Percentiles rank a stretch among this genome's conserved stretches.
Evolutionary conservation across 2,329 filamentous ascomycete species (phyloP).

Genomic region (Teratosphaeria zuluensis): DNA sequence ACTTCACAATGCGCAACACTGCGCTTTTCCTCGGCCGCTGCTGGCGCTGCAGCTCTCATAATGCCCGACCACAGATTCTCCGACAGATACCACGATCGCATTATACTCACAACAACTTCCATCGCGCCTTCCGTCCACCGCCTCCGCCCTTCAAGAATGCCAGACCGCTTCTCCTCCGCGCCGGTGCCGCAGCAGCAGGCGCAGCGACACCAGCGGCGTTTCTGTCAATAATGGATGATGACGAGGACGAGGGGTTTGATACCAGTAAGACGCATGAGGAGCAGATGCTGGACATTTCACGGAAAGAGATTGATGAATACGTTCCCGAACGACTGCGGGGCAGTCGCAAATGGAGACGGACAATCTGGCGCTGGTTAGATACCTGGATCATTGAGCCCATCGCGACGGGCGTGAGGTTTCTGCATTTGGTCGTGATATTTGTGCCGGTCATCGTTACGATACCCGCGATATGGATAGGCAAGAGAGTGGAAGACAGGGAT

Average conservation of each 20-base stretch:
- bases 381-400: slow-evolving; percentile 70
- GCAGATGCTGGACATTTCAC: slow-evolving; percentile 77
- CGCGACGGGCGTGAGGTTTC: slow-evolving; percentile 75
- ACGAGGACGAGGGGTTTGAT: slow-evolving; percentile 30
- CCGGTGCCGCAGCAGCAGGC: slow-evolving; percentile 6
- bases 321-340: slow-evolving; percentile 54
- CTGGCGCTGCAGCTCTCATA: not conserved
- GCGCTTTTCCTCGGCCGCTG: slow-evolving; percentile 2
- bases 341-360: slow-evolving; percentile 48
- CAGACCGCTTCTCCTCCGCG: slow-evolving; percentile 20
- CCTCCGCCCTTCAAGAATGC: slow-evolving; percentile 25
- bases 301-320: slow-evolving; percentile 63
- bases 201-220: slow-evolving; percentile 49
- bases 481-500: slow-evolving; percentile 51
- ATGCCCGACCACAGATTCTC: not conserved
- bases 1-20: not conserved
- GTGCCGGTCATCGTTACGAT: slow-evolving; percentile 76
- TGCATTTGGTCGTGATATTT: slow-evolving; percentile 81
- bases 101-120: not conserved
- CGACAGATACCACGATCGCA: not conserved
- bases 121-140: not conserved
- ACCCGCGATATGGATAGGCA: slow-evolving; percentile 72
- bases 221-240: slow-evolving; percentile 46
- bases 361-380: slow-evolving; percentile 59
- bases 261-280: slow-evolving; percentile 62